Evolutionary conservation across 768 basidiomycete species (phyloP).

Genomic region (Mycena galericulata): DNA sequence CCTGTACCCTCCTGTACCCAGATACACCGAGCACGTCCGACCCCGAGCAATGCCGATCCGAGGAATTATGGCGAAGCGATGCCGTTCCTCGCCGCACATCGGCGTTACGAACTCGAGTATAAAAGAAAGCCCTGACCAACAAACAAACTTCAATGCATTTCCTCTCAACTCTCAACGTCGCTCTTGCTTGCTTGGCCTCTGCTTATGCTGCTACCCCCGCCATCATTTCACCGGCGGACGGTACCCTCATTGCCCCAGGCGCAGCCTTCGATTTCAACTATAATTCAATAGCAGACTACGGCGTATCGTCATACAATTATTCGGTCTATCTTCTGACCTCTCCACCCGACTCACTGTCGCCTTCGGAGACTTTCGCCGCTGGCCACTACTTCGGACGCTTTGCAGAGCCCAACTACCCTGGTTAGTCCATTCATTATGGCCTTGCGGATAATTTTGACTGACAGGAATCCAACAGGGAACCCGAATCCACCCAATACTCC

Average conservation of each 20-base stretch:
- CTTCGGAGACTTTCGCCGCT: constrained; percentile 45
- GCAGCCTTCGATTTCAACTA: constrained; percentile 55
- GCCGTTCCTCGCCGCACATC: not conserved
- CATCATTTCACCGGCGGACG: constrained; percentile 41
- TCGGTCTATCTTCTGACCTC: constrained; percentile 55
- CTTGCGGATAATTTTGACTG: not conserved
- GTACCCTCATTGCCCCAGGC: constrained; percentile 53
- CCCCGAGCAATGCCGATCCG: too few relatives aligned
- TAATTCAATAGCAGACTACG: constrained; percentile 54
- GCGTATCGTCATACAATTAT: constrained; percentile 53
- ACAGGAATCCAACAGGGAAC: constrained; percentile 44
- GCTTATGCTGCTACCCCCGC: not conserved
- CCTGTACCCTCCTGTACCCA: too few relatives aligned
- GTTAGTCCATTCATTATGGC: constrained; percentile 33
- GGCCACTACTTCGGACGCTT: constrained; percentile 60
- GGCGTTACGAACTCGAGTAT: not conserved
- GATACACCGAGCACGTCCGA: too few relatives aligned
- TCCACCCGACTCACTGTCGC: constrained; percentile 37
- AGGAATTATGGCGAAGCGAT: too few relatives aligned
- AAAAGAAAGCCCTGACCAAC: not conserved
- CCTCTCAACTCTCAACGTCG: not conserved
- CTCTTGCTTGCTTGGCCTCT: not conserved
- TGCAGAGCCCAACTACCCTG: constrained; percentile 57
- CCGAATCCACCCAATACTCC: constrained; percentile 53
- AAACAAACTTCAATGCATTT: not conserved